Evolutionary conservation across 306 rosid species (phyloP).

Genomic region (Cotoneaster glaucophyllus): DNA sequence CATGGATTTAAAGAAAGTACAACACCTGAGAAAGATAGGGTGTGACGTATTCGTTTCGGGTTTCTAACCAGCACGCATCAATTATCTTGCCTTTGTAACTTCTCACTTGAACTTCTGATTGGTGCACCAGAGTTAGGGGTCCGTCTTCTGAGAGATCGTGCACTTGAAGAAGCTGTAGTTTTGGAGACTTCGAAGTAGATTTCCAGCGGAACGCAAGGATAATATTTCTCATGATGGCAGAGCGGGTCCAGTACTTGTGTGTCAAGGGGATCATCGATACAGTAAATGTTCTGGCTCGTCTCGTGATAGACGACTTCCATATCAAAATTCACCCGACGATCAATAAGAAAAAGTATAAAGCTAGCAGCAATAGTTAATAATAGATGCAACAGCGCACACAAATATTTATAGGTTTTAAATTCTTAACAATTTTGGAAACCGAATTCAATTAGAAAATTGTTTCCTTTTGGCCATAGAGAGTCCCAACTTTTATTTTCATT

Average conservation of each 20-base stretch:
- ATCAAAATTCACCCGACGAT: no score
- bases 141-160: background rate
- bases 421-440: no score
- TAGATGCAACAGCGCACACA: no score
- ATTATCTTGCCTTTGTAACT: background rate
- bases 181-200: background rate
- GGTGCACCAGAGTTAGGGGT: background rate
- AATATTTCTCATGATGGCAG: background rate
- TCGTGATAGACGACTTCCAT: no score
- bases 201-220: background rate
- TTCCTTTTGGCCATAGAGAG: no score
- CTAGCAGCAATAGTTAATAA: no score
- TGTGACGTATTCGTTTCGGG: background rate
- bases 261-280: background rate
- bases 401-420: no score
- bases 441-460: no score
- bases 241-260: background rate
- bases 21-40: background rate
- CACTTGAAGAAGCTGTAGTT: background rate
- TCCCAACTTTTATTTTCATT: background rate
- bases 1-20: background rate
- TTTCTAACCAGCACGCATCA: background rate
- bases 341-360: no score
- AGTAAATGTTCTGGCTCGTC: no score
- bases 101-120: background rate